phyloP scores from a whole-genome alignment of 2,329 filamentous ascomycete species.

The Chaetothyriales sp. region DNA sequence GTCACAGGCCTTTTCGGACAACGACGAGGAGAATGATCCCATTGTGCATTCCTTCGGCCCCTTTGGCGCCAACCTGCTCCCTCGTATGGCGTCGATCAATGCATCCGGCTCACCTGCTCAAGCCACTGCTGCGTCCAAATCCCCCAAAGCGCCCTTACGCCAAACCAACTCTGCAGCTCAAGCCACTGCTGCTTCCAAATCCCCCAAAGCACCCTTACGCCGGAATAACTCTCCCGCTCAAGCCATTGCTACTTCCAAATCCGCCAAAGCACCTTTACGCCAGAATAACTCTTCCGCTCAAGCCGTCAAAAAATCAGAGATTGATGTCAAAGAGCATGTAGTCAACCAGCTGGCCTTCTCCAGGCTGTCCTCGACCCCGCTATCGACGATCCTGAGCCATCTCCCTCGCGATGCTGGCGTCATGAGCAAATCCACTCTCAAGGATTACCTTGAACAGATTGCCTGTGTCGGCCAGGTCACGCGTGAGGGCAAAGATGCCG shows the following conservation, averaged over 20 bases:
- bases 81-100: constrained; percentile 64
- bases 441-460: constrained; percentile 57
- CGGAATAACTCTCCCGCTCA: constrained; percentile 21
- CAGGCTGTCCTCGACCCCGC: constrained; percentile 75
- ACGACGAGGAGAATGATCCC: constrained; percentile 88
- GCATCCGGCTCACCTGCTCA: constrained; percentile 54
- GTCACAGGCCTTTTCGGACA: constrained; percentile 51
- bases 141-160: too few species aligned
- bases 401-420: constrained; percentile 46
- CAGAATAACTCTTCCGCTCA: constrained; percentile 23
- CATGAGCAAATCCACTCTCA: constrained; percentile 51
- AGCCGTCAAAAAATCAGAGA: constrained; percentile 25
- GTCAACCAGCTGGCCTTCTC: constrained; percentile 94
- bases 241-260: constrained; percentile 25
- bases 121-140: too few species aligned
- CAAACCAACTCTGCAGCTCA: too few species aligned
- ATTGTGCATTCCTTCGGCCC: constrained; percentile 85
- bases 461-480: constrained; percentile 76
- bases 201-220: constrained; percentile 16
- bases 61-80: constrained; percentile 73
- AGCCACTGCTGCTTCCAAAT: constrained; percentile 25
- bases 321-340: constrained; percentile 58
- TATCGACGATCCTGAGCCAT: constrained; percentile 78
- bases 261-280: constrained; percentile 16
- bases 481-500: constrained; percentile 87